These are phyloP conservation scores for Metschnikowia noctiluminum DNA, from an alignment of 805 yeast species.

Conservation along the genomic window DNA sequence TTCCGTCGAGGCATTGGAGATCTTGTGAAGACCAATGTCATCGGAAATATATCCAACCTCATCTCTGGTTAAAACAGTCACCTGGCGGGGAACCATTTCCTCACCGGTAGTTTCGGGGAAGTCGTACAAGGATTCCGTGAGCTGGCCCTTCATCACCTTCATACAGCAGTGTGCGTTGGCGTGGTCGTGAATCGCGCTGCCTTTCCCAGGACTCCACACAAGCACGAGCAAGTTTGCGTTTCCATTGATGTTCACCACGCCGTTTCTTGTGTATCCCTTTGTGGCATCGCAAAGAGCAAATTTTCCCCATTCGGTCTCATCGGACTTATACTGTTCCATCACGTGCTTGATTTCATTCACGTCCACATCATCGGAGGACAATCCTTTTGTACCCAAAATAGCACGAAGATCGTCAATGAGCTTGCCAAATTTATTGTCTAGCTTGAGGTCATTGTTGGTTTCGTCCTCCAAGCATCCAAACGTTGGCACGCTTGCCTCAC, in stretches of 20 bases:
- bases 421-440: slow-evolving; percentile 18
- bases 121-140: slow-evolving; percentile 56
- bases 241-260: slow-evolving; percentile 67
- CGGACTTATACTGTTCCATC: slow-evolving; percentile 47
- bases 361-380: slow-evolving; percentile 50
- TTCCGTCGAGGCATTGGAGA: slow-evolving; percentile 44
- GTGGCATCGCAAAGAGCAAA: slow-evolving; percentile 54
- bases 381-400: slow-evolving; percentile 32
- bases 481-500: slow-evolving; percentile 10
- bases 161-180: slow-evolving; percentile 75
- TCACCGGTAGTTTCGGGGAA: slow-evolving; percentile 38
- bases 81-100: slow-evolving; percentile 22
- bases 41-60: slow-evolving; percentile 66
- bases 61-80: slow-evolving; percentile 31
- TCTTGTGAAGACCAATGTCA: slow-evolving; percentile 61
- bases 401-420: slow-evolving; percentile 28
- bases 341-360: slow-evolving; percentile 41
- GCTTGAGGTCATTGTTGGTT: slow-evolving; percentile 15
- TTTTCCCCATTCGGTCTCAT: slow-evolving; percentile 53
- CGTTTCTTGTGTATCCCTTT: slow-evolving; percentile 60
- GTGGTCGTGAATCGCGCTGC: slow-evolving; percentile 69
- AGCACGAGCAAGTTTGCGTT: slow-evolving; percentile 65
- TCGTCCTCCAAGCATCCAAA: slow-evolving; percentile 19
- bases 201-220: slow-evolving; percentile 68
- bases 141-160: slow-evolving; percentile 59